phyloP scores from a whole-genome alignment of 768 basidiomycete species.

The Collybia nuda region DNA sequence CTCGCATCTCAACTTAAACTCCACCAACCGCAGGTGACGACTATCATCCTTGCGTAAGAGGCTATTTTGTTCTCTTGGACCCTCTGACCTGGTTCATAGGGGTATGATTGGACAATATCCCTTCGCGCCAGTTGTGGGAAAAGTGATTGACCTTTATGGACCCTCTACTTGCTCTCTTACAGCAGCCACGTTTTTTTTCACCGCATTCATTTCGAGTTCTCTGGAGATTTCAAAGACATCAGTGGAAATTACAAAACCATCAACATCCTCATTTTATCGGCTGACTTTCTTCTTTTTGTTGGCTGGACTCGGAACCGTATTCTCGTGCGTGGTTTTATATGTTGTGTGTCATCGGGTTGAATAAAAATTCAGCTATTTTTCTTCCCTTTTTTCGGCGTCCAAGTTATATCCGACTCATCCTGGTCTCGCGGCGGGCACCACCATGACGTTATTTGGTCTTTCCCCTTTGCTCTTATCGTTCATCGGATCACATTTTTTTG shows the following conservation, averaged over 20 bases:
- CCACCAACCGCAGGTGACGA: constrained; percentile 76
- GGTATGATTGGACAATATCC: constrained; percentile 85
- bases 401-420: constrained; percentile 65
- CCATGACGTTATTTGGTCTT: constrained; percentile 76
- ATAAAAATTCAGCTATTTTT: constrained; percentile 51
- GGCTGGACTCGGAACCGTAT: constrained; percentile 66
- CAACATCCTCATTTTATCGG: constrained; percentile 45
- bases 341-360: background rate
- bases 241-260: constrained; percentile 32
- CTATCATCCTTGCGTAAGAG: constrained; percentile 72
- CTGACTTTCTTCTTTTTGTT: constrained; percentile 62
- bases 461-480: constrained; percentile 75
- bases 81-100: constrained; percentile 31
- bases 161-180: constrained; percentile 67
- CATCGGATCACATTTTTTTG: constrained; percentile 64
- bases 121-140: constrained; percentile 67
- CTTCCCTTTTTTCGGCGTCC: constrained; percentile 73
- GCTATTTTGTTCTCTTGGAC: background rate
- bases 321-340: constrained; percentile 52
- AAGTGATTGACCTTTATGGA: constrained; percentile 64
- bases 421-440: constrained; percentile 64
- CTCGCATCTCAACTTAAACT: constrained; percentile 60
- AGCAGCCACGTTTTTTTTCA: constrained; percentile 55
- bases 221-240: constrained; percentile 51
- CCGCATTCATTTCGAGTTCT: constrained; percentile 65